Percentiles rank a stretch among this genome's conserved stretches.
phyloP scores from a whole-genome alignment of 2,329 filamentous ascomycete genomes.

The Fusarium sp. region DNA sequence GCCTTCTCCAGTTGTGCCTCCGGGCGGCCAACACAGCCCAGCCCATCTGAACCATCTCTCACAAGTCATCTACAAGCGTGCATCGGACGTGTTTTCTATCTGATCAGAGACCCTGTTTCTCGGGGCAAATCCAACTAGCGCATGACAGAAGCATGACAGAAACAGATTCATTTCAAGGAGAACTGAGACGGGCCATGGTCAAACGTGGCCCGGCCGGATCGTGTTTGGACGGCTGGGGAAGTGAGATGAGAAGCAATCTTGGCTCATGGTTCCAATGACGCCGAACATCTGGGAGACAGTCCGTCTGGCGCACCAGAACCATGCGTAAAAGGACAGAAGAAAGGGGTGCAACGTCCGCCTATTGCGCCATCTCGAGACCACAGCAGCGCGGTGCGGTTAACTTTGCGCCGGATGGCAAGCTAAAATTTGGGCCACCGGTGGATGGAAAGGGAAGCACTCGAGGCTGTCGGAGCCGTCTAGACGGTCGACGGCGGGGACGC shows the following conservation, averaged over 20 bases:
- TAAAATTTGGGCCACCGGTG: slow-evolving; percentile 29
- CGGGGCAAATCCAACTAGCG: slow-evolving; percentile 14
- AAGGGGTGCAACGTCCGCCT: slow-evolving; percentile 37
- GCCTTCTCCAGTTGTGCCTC: neutral
- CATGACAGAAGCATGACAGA: slow-evolving; percentile 24
- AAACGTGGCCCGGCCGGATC: slow-evolving; percentile 21
- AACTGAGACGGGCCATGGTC: slow-evolving; percentile 3
- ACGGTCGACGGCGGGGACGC: slow-evolving; percentile 30
- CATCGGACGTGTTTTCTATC: neutral
- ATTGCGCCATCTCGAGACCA: slow-evolving; percentile 31
- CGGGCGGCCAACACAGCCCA: neutral
- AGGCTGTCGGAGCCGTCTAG: slow-evolving; percentile 34
- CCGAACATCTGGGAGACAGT: slow-evolving; percentile 28
- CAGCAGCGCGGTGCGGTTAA: slow-evolving; percentile 27
- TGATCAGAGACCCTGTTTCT: slow-evolving; percentile 16
- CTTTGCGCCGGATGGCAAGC: slow-evolving; percentile 29
- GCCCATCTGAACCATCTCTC: neutral
- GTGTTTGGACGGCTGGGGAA: slow-evolving; percentile 10
- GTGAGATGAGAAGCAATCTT: slow-evolving; percentile 31
- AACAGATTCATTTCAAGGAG: slow-evolving; percentile 7
- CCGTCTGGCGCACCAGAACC: slow-evolving; percentile 16
- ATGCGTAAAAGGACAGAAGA: slow-evolving; percentile 32
- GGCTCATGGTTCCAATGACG: slow-evolving; percentile 17
- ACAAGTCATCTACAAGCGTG: neutral
- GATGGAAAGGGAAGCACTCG: slow-evolving; percentile 34